Percentiles rank a stretch among this genome's conserved stretches.
Conservation (phyloP, 169 alveolate species). For the Babesia bigemina region DNA sequence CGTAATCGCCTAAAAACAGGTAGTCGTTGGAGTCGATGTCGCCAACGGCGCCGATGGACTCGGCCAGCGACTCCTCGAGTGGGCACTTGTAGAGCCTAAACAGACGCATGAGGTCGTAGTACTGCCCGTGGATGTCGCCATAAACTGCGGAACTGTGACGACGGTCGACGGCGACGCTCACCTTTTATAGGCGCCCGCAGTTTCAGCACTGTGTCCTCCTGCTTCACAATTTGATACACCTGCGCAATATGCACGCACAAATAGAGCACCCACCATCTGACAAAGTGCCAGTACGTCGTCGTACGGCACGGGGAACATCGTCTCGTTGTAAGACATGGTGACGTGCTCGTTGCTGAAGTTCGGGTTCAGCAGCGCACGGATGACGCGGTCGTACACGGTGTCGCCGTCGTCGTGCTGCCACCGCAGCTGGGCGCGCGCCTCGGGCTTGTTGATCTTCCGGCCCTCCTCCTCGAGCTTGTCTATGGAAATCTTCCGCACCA, state of each 20-base stretch:
- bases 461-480: slow-evolving; percentile 90
- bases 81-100: slow-evolving; percentile 88
- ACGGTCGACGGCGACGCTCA: slow-evolving; percentile 8
- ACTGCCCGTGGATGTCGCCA: slow-evolving; percentile 99
- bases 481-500: slow-evolving; percentile 86
- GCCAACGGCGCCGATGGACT: slow-evolving; percentile 85
- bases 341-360: slow-evolving; percentile 63
- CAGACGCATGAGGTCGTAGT: slow-evolving; percentile 96
- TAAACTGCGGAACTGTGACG: slow-evolving; percentile 74
- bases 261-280: slow-evolving; percentile 11
- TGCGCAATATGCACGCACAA: neutral
- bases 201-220: slow-evolving; percentile 94
- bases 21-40: slow-evolving; percentile 97
- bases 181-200: slow-evolving; percentile 95
- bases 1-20: slow-evolving; percentile 97
- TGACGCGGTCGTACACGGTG: slow-evolving; percentile 77
- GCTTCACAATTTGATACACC: slow-evolving; percentile 82
- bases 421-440: slow-evolving; percentile 72
- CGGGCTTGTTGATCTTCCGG: slow-evolving; percentile 81
- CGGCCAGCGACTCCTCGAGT: slow-evolving; percentile 83
- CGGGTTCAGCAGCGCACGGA: slow-evolving; percentile 70
- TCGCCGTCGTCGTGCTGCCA: slow-evolving; percentile 72
- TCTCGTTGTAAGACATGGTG: slow-evolving; percentile 66
- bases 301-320: slow-evolving; percentile 78
- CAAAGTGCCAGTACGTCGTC: slow-evolving; percentile 79